Conservation (phyloP, 192 early-diverging fungal species). For the Linnemannia exigua region DNA sequence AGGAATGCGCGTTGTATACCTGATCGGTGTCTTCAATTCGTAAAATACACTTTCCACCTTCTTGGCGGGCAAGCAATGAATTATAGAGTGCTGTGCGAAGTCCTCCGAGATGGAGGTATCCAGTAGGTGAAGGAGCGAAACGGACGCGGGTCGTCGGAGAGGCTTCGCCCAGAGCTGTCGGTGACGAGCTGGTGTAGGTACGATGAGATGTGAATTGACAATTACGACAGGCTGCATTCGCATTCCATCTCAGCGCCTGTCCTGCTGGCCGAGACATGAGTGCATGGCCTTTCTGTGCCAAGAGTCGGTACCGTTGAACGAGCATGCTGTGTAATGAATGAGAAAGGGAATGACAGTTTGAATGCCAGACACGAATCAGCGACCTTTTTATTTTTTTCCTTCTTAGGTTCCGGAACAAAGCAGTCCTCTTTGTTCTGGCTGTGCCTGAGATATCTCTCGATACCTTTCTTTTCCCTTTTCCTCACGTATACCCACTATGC, state of each 20-base stretch:
- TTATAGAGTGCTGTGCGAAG: conserved; percentile 95
- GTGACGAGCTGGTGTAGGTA: neutral
- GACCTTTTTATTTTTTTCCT: neutral
- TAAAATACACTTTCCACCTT: conserved; percentile 83
- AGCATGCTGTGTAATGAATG: conserved; percentile 26
- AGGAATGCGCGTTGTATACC: conserved; percentile 36
- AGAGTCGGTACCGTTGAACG: conserved; percentile 24
- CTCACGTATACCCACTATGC: conserved; percentile 17
- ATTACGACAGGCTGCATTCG: neutral
- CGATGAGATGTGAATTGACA: neutral
- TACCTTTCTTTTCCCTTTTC: neutral
- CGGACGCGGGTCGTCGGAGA: conserved; percentile 74
- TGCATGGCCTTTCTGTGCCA: neutral
- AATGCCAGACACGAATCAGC: neutral
- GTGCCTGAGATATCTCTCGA: neutral
- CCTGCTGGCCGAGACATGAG: neutral
- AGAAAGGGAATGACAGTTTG: neutral
- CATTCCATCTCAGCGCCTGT: neutral
- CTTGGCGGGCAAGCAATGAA: conserved; percentile 83
- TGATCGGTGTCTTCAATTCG: conserved; percentile 96
- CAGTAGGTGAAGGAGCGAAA: conserved; percentile 96
- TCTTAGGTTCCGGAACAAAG: neutral
- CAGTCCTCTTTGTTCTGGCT: neutral
- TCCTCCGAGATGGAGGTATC: conserved; percentile 92
- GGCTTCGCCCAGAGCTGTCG: neutral